phyloP scores from a whole-genome alignment of 2,329 filamentous ascomycete species.

The Exophiala sideris region DNA sequence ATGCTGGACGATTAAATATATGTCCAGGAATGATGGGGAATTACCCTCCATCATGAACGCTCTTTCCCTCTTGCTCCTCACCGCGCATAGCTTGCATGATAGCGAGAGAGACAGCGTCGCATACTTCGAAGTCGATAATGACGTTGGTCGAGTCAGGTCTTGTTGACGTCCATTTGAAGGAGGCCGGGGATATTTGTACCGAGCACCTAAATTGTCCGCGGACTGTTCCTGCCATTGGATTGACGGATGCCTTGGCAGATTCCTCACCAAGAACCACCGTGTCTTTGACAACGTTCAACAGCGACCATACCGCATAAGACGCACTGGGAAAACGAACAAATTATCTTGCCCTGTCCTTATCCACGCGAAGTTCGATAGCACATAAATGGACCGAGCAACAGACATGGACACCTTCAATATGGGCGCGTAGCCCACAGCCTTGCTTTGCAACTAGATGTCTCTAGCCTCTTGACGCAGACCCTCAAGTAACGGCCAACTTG shows the following conservation, averaged over 20 bases:
- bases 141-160: background rate
- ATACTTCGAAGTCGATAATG: background rate
- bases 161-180: too few species aligned
- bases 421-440: too few species aligned
- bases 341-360: too few species aligned
- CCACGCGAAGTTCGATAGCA: too few species aligned
- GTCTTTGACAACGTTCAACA: background rate
- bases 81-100: slow-evolving; percentile 13
- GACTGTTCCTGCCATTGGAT: background rate
- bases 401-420: too few species aligned
- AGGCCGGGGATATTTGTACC: too few species aligned
- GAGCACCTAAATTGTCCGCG: too few species aligned
- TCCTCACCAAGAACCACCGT: slow-evolving; percentile 1
- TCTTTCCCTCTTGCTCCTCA: slow-evolving; percentile 6
- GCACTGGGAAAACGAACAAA: too few species aligned
- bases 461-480: too few species aligned
- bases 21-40: slow-evolving; percentile 3
- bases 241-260: background rate
- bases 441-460: too few species aligned
- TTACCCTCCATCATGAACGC: slow-evolving; percentile 17
- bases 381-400: too few species aligned
- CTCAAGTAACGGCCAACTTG: too few species aligned
- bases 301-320: background rate
- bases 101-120: background rate
- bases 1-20: slow-evolving; percentile 7